These are phyloP conservation scores for Tinospora cordifolia DNA, from an alignment of 164 flowering plant genomes.

Conservation along the genomic window DNA sequence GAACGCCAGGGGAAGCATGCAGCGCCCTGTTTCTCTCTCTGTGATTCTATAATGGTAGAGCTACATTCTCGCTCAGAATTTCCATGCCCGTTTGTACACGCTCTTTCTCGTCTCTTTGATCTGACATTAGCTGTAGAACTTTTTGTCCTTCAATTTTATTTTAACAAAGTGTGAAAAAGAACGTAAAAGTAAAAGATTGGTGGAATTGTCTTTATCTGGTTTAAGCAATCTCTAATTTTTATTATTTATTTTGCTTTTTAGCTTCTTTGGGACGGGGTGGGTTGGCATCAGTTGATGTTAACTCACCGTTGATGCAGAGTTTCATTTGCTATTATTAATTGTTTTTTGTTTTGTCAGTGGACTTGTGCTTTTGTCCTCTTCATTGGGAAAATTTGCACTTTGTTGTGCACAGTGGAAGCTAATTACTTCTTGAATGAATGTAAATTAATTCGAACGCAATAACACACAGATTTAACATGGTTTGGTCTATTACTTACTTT, in stretches of 20 bases:
- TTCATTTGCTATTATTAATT: too few species aligned
- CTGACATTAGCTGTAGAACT: not conserved
- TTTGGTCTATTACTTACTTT: too few species aligned
- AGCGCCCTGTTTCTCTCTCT: not conserved
- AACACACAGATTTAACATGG: too few species aligned
- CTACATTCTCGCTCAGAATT: not conserved
- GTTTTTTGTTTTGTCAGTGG: too few species aligned
- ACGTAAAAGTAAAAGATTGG: not conserved
- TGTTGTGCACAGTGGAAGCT: too few species aligned
- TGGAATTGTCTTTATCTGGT: not conserved
- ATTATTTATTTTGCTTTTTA: too few species aligned
- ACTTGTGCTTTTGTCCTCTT: too few species aligned
- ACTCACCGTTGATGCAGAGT: too few species aligned
- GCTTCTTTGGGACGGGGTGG: not conserved
- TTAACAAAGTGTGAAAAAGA: not conserved
- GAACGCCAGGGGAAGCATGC: not conserved
- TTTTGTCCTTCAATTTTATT: not conserved
- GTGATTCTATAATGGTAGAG: conserved; percentile 12
- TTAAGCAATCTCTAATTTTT: not conserved
- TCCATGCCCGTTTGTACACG: not conserved
- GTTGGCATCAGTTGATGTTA: not conserved
- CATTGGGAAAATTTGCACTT: too few species aligned
- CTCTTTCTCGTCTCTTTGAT: not conserved
- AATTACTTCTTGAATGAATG: too few species aligned
- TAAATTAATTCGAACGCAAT: too few species aligned